Percentiles rank a stretch among this genome's conserved stretches.
phyloP scores from a whole-genome alignment of 2,329 filamentous ascomycete genomes.

The Sordariomycetes sp. region DNA sequence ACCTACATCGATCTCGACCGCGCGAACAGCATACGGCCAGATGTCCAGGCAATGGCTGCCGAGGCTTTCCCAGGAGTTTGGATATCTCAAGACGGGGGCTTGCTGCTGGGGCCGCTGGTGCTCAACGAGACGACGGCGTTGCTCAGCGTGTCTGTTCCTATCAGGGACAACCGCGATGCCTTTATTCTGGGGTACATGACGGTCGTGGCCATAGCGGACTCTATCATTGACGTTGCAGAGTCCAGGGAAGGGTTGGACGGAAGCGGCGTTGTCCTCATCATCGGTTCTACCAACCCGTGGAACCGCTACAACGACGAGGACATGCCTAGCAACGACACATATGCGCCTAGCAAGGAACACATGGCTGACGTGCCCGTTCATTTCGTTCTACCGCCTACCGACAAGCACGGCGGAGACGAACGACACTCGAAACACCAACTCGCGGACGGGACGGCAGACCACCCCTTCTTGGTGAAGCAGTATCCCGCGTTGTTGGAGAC shows the following conservation, averaged over 20 bases:
- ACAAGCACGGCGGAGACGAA: constrained; percentile 24
- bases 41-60: constrained; percentile 33
- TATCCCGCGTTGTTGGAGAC: constrained; percentile 57
- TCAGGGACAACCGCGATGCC: constrained; percentile 51
- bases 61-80: constrained; percentile 39
- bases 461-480: constrained; percentile 46
- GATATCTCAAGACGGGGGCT: constrained; percentile 41
- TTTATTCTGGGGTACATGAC: constrained; percentile 80
- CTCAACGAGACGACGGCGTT: constrained; percentile 68
- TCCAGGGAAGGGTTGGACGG: constrained; percentile 62
- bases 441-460: constrained; percentile 14
- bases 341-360: constrained; percentile 21
- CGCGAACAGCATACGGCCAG: constrained; percentile 28
- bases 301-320: constrained; percentile 50
- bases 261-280: constrained; percentile 60
- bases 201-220: constrained; percentile 58
- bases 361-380: constrained; percentile 39
- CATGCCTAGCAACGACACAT: constrained; percentile 37
- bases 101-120: constrained; percentile 69
- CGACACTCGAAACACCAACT: constrained; percentile 5
- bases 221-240: constrained; percentile 51
- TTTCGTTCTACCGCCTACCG: constrained; percentile 49
- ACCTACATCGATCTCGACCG: constrained; percentile 45
- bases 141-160: constrained; percentile 71
- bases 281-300: constrained; percentile 56